Conservation (phyloP, 345 rosid genomes). For the Eucalyptus cladocalyx region DNA sequence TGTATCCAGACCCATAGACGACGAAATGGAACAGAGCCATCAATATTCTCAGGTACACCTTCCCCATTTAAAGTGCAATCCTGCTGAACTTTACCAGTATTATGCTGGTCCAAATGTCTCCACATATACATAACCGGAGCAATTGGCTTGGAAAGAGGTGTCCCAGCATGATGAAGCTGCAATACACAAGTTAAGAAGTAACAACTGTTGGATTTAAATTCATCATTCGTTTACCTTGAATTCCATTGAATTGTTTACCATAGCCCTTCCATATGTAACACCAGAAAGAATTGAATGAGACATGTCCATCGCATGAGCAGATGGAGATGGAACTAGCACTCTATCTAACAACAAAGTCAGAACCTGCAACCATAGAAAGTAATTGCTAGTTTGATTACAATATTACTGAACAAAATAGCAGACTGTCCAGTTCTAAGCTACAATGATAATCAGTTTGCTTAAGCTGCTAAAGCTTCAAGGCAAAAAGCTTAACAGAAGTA, state of each 20-base stretch:
- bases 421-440: neutral
- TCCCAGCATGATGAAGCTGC: constrained; percentile 68
- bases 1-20: constrained; percentile 85
- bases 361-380: constrained; percentile 26
- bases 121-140: constrained; percentile 77
- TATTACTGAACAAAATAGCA: neutral
- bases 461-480: neutral
- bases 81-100: constrained; percentile 5
- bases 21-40: constrained; percentile 5
- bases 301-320: constrained; percentile 19
- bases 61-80: neutral
- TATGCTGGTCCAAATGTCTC: constrained; percentile 26
- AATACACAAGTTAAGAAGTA: neutral
- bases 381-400: neutral
- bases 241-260: constrained; percentile 29
- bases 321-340: constrained; percentile 50
- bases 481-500: neutral
- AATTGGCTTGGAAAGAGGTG: constrained; percentile 33
- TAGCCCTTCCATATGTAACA: constrained; percentile 38
- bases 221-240: neutral
- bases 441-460: neutral
- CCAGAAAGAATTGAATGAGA: constrained; percentile 46
- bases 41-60: neutral
- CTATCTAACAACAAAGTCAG: constrained; percentile 39
- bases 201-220: neutral